Base-by-base conservation (phyloP, 202 grass and related monocot genomes). In the Elaeis oleifera region DNA sequence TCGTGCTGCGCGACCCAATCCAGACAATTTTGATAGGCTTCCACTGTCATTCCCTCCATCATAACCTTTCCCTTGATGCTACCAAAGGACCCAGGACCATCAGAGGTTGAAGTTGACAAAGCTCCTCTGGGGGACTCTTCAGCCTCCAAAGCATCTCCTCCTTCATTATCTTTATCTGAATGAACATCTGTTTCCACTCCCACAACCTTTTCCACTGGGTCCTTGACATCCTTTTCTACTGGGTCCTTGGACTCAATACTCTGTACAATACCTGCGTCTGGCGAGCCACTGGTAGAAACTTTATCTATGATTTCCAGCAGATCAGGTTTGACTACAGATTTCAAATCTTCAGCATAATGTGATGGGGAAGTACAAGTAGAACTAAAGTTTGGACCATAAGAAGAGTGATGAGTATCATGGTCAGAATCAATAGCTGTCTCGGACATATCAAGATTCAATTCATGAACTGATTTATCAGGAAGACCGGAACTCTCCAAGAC, bases 1-100 rank as follows among this genome's bases (percentile, higher is more conserved):
- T 58, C 95, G 80, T 80, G 95, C 78, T 73, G 95, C 85, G 69
- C 95, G 95, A 29, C 95, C 95, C 70, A 94, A 84, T 78, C 95
- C 85, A 23, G 95, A 99, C 55, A 87, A 61, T 60, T 82, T 90
- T 2, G 78, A 87, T n/a, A 90, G 75, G 56, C 85, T 99, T 53
- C 74, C 85, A 52, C 70, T 90, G 57, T 71, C 81, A 78, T 75
- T 85, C 66, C 78, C 68, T 59, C 64, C 66, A 72, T 99, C 88
- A 72, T 73, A 74, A 61, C 72, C 69, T 72, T 84, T 54, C 60
- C 76, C 71, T 63, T 79, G 68, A 69, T 69, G 32, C 72, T 77
- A 61, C 71, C 87, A 77, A 72, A 54, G 51, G 82, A 94, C 65
- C 73, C 74, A n/a, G 89, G 88, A 31, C 80, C 82, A 16, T 89